Conservation (phyloP, 108 stramenopile species). For the Schizochytrium sp. region DNA sequence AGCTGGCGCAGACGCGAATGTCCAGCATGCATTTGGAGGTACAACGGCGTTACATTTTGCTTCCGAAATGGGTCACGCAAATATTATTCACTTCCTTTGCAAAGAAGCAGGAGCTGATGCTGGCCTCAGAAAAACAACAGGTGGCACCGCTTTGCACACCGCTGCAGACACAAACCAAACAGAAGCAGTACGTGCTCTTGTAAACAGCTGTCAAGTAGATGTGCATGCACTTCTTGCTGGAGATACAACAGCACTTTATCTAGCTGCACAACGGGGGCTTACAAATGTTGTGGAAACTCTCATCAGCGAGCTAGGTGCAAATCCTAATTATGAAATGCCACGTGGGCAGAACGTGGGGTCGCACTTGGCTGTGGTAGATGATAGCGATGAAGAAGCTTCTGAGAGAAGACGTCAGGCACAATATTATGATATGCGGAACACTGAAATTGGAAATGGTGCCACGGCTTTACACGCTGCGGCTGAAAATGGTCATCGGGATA, state of each 20-base stretch:
- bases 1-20: conserved; percentile 18
- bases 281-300: not conserved
- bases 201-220: not conserved
- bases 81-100: conserved; percentile 7
- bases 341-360: not conserved
- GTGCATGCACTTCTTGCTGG: conserved; percentile 45
- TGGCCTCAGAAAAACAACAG: not conserved
- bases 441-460: conserved; percentile 47
- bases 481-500: not conserved
- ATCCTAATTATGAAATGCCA: conserved; percentile 55
- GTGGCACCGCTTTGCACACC: conserved; percentile 41
- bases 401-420: conserved; percentile 3
- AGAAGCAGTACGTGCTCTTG: conserved; percentile 33
- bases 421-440: conserved; percentile 34
- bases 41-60: conserved; percentile 51
- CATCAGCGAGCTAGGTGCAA: conserved; percentile 17
- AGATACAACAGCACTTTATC: conserved; percentile 28
- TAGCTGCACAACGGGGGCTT: conserved; percentile 37
- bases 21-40: not conserved
- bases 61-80: conserved; percentile 36
- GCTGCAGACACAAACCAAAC: conserved; percentile 49
- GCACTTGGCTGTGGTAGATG: not conserved
- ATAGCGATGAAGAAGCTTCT: not conserved
- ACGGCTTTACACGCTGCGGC: conserved; percentile 56
- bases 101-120: not conserved